Evolutionary conservation across 805 yeast genomes (phyloP).

Genomic region (Metschnikowia picachoensis): DNA sequence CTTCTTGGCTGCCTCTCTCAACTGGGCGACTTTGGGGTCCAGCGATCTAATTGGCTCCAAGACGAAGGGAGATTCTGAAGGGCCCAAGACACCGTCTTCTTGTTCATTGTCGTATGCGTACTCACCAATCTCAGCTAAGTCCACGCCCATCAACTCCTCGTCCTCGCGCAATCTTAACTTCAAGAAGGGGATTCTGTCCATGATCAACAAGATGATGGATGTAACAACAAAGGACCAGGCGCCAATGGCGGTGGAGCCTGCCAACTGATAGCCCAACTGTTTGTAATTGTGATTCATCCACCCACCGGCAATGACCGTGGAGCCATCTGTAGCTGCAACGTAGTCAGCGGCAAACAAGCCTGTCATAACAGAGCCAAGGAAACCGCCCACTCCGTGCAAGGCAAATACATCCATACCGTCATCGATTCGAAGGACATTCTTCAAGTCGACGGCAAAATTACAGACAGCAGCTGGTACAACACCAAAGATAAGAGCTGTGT

Average conservation of each 20-base stretch:
- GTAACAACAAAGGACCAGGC: slow-evolving; percentile 77
- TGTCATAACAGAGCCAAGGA: slow-evolving; percentile 76
- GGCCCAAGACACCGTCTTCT: slow-evolving; percentile 31
- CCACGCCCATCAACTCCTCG: slow-evolving; percentile 86
- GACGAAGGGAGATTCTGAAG: slow-evolving; percentile 44
- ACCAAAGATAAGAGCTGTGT: slow-evolving; percentile 31
- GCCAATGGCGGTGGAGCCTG: slow-evolving; percentile 67
- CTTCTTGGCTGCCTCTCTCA: slow-evolving; percentile 25
- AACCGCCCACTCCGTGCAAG: slow-evolving; percentile 91
- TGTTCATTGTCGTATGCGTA: slow-evolving; percentile 70
- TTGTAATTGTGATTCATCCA: slow-evolving; percentile 80
- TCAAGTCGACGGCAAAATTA: slow-evolving; percentile 82
- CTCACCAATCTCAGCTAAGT: slow-evolving; percentile 88
- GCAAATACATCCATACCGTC: slow-evolving; percentile 96
- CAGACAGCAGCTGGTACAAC: slow-evolving; percentile 46
- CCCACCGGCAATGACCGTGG: slow-evolving; percentile 67
- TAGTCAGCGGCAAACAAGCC: slow-evolving; percentile 93
- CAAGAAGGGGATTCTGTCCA: slow-evolving; percentile 78
- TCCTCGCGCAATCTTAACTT: slow-evolving; percentile 80
- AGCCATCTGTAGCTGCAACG: slow-evolving; percentile 78
- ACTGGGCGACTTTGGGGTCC: slow-evolving; percentile 35
- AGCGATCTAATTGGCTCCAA: slow-evolving; percentile 77
- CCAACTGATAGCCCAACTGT: slow-evolving; percentile 86
- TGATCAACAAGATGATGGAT: slow-evolving; percentile 55
- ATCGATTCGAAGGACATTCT: slow-evolving; percentile 68